Conservation (phyloP, 83 land plant genomes). For the Thuja plicata region DNA sequence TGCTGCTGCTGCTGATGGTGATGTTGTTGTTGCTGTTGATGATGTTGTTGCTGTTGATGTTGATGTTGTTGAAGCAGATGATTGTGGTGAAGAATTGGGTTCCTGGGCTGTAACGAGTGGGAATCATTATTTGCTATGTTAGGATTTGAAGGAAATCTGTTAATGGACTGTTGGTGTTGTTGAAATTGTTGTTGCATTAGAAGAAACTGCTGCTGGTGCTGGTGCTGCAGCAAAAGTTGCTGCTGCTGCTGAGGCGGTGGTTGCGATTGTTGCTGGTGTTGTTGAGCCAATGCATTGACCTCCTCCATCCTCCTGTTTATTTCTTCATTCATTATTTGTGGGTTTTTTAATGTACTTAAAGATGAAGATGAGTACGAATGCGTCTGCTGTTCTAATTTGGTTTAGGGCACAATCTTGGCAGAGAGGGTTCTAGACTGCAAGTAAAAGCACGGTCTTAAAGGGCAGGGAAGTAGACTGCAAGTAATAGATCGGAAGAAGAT, state of each 20-base stretch:
- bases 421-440: no score
- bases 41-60: slow-evolving; percentile 3
- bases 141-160: slow-evolving; percentile 67
- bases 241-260: slow-evolving; percentile 20
- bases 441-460: no score
- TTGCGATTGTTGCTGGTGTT: slow-evolving; percentile 3
- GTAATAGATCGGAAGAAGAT: no score
- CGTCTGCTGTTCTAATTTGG: no score
- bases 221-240: slow-evolving; percentile 34
- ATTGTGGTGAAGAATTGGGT: slow-evolving; percentile 12
- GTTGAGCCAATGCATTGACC: slow-evolving; percentile 1
- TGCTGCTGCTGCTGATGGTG: slow-evolving; percentile 12
- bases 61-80: slow-evolving; percentile 6
- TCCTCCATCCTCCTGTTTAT: slow-evolving; percentile 16
- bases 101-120: slow-evolving; percentile 23
- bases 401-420: no score
- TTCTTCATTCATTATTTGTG: slow-evolving; percentile 11
- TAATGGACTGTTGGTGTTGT: slow-evolving; percentile 38
- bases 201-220: slow-evolving; percentile 31
- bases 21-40: not conserved
- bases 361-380: no score
- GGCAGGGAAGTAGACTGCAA: no score
- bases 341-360: no score
- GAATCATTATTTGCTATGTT: slow-evolving; percentile 26
- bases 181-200: slow-evolving; percentile 41